Base-by-base conservation (phyloP, 139 green algal genomes). In the Picochlorum sp. region DNA sequence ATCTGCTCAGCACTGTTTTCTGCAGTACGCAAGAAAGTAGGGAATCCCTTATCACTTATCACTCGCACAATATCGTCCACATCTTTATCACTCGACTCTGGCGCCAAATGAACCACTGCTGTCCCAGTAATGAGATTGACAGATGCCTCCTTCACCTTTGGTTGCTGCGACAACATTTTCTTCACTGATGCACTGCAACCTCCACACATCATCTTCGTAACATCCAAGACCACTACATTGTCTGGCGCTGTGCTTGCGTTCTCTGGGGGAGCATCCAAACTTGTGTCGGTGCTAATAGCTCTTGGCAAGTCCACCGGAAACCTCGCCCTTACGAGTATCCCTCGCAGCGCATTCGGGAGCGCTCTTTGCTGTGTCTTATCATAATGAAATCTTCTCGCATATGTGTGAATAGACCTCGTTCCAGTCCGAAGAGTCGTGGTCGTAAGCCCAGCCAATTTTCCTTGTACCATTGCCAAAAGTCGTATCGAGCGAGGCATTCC, bases 71-170 rank as follows among this genome's bases (percentile, higher is more conserved):
- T 71, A 38, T 68, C 6, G 2, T 10, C 14, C 11, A 18, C 14
- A 26, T 56, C 34, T 37, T 50, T 32, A 54, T 32, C 54, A 18
- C 14, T 21, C 34, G 45, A 24, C 4, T 13, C 23, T 2, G 28
- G 26, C 7, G 41, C 59, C 24, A 82, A 38, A n/a, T 66, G 44
- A n/a, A 91, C 66, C 38, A 81, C 85, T 11, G 85, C 85, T 24
- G 68, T 85, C 44, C 82, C 74, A 1, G 82, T 90, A 18, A 91
- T 49, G 61, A 91, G 77, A 72, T 91, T 91, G 41, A 91, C 85
- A 20, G 69, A 49, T 1, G 84, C 85, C 3, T 8, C 54, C 7
- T 65, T 20, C 21, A 91, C 78, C 14, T 47, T 52, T 2, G 73
- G 65, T 30, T 83, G 69, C 34, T 62, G 68, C 32, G 56, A 18